phyloP scores from a whole-genome alignment of 495 filamentous ascomycete genomes.

The Aspergillus ellipticus region DNA sequence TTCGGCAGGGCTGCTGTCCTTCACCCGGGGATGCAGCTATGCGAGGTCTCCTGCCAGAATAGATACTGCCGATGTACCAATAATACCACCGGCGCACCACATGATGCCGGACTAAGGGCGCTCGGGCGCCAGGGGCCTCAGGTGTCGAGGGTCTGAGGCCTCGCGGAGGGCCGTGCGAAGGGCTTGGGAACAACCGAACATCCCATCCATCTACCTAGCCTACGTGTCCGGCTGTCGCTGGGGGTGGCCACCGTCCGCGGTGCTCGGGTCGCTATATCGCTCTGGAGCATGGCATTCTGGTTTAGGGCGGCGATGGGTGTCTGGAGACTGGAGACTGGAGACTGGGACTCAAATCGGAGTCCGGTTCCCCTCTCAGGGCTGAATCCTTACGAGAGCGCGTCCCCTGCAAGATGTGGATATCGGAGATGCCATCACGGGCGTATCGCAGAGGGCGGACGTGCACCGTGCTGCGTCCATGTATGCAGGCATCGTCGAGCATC shows the following conservation, averaged over 20 bases:
- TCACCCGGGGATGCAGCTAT: background rate
- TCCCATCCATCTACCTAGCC: background rate
- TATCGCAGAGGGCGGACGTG: background rate
- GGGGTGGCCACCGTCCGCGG: background rate
- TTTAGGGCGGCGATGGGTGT: too few relatives aligned
- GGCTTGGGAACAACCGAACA: too few relatives aligned
- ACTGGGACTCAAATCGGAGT: too few relatives aligned
- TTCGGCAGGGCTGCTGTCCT: background rate
- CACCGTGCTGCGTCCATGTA: background rate
- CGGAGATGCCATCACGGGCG: background rate
- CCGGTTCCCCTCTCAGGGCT: too few relatives aligned
- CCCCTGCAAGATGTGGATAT: background rate
- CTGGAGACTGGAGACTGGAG: too few relatives aligned
- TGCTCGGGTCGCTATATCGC: too few relatives aligned
- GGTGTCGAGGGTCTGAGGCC: conserved; percentile 12
- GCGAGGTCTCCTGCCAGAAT: background rate
- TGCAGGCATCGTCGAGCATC: background rate
- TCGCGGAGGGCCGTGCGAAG: conserved; percentile 10
- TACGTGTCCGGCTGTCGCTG: background rate
- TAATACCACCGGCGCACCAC: conserved; percentile 1
- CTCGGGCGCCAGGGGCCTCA: conserved; percentile 9
- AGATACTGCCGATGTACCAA: background rate
- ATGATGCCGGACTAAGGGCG: conserved; percentile 9
- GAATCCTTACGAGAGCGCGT: too few relatives aligned
- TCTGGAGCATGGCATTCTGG: too few relatives aligned